A percentile compares a stretch with the other conserved stretches of the same genome.
Conservation (phyloP, 2,329 filamentous ascomycete genomes). For the Zymoseptoria tritici region DNA sequence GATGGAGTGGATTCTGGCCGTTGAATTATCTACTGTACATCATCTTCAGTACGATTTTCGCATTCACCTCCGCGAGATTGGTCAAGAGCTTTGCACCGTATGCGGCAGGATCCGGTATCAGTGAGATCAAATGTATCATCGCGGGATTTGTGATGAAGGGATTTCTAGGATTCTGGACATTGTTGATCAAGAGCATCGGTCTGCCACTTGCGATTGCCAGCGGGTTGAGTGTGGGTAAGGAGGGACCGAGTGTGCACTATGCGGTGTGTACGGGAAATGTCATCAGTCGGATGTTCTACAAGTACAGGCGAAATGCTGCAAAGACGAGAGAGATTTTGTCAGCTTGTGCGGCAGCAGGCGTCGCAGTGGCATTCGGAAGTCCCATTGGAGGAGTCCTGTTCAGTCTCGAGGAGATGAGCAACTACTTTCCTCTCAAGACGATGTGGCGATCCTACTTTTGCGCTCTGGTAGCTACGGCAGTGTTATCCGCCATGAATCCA, state of each 20-base stretch:
- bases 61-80: conserved; percentile 71
- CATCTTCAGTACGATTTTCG: conserved; percentile 67
- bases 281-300: conserved; percentile 84
- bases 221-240: conserved; percentile 89
- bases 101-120: conserved; percentile 92
- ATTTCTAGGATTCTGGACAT: conserved; percentile 83
- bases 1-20: conserved; percentile 71
- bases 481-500: conserved; percentile 91
- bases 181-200: conserved; percentile 88
- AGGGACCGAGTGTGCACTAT: conserved; percentile 97
- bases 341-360: conserved; percentile 87
- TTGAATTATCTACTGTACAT: conserved; percentile 87
- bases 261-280: conserved; percentile 97
- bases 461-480: conserved; percentile 86
- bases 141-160: conserved; percentile 99
- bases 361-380: conserved; percentile 93
- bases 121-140: conserved; percentile 98
- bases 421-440: conserved; percentile 91
- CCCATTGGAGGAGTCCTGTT: conserved; percentile 96
- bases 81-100: conserved; percentile 93
- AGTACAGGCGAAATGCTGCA: conserved; percentile 83
- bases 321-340: conserved; percentile 94
- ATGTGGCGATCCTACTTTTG: conserved; percentile 98
- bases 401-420: conserved; percentile 96
- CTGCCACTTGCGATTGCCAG: conserved; percentile 89